phyloP scores from a whole-genome alignment of 371 early-diverging fungal species.

The Nematocida ausubeli region DNA sequence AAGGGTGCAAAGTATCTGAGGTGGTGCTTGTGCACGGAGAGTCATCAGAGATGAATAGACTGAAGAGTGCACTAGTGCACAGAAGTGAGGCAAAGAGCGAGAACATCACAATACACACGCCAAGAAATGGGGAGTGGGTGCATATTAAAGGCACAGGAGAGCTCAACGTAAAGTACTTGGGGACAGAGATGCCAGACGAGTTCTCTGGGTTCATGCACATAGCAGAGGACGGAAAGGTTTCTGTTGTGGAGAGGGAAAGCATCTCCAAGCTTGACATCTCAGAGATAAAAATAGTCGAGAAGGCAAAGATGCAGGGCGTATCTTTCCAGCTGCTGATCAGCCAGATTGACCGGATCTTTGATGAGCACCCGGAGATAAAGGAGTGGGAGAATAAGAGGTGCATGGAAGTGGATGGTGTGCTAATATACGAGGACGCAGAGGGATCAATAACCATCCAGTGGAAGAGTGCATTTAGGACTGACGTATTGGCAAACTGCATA shows the following conservation, averaged over 20 bases:
- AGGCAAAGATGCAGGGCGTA: constrained; percentile 23
- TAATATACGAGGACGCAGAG: constrained; percentile 2
- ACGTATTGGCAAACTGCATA: constrained; percentile 46
- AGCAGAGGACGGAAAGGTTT: constrained; percentile 50
- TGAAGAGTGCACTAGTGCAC: constrained; percentile 80
- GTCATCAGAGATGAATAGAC: constrained; percentile 88
- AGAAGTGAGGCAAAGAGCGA: constrained; percentile 76
- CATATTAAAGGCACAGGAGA: constrained; percentile 77
- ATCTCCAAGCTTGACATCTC: constrained; percentile 11
- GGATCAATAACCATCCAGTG: constrained; percentile 14
- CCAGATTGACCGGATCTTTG: constrained; percentile 7
- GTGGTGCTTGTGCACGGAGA: constrained; percentile 98
- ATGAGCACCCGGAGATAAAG: background rate
- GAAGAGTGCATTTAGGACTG: constrained; percentile 39
- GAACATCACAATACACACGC: constrained; percentile 77
- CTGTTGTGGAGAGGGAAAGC: constrained; percentile 26
- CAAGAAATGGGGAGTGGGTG: constrained; percentile 85
- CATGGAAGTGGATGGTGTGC: constrained; percentile 30
- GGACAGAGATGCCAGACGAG: constrained; percentile 10
- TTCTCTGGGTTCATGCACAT: constrained; percentile 43
- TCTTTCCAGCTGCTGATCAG: constrained; percentile 15
- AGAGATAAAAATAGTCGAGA: constrained; percentile 39
- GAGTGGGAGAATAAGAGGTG: background rate
- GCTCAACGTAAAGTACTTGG: constrained; percentile 49
- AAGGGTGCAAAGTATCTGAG: constrained; percentile 85